Conservation (phyloP, 2,329 filamentous ascomycete genomes). For the Alternaria gansuensis region DNA sequence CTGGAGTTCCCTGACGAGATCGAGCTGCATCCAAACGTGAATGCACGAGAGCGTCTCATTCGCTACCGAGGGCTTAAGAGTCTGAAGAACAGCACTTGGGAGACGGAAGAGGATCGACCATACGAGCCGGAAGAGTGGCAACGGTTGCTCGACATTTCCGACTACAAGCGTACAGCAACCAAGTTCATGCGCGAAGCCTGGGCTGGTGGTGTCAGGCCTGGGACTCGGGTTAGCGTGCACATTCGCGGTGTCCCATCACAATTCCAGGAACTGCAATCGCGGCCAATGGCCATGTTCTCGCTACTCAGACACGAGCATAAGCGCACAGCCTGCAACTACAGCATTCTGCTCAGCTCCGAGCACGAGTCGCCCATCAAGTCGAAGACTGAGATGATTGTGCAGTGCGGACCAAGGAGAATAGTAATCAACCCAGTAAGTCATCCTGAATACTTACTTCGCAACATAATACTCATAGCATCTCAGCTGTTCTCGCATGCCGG, state of each 20-base stretch:
- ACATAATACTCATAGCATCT: slow-evolving; percentile 12
- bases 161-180: slow-evolving; percentile 86
- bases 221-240: slow-evolving; percentile 83
- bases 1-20: slow-evolving; percentile 97
- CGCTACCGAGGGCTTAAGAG: slow-evolving; percentile 94
- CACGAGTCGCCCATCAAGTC: slow-evolving; percentile 80
- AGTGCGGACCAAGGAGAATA: slow-evolving; percentile 87
- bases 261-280: slow-evolving; percentile 62
- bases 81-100: slow-evolving; percentile 85
- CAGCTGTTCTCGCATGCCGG: slow-evolving; percentile 84
- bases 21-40: slow-evolving; percentile 86
- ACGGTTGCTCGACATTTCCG: slow-evolving; percentile 82
- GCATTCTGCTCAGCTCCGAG: slow-evolving; percentile 84
- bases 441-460: background rate
- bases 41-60: slow-evolving; percentile 83
- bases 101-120: slow-evolving; percentile 83
- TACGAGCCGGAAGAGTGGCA: slow-evolving; percentile 92
- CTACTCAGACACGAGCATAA: slow-evolving; percentile 95
- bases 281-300: slow-evolving; percentile 80
- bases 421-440: slow-evolving; percentile 74
- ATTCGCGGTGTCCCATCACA: slow-evolving; percentile 68
- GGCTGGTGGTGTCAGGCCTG: slow-evolving; percentile 84
- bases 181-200: slow-evolving; percentile 81
- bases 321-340: slow-evolving; percentile 83
- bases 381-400: slow-evolving; percentile 90